Conservation (phyloP, 306 rosid genomes). For the Ormosia emarginata region DNA sequence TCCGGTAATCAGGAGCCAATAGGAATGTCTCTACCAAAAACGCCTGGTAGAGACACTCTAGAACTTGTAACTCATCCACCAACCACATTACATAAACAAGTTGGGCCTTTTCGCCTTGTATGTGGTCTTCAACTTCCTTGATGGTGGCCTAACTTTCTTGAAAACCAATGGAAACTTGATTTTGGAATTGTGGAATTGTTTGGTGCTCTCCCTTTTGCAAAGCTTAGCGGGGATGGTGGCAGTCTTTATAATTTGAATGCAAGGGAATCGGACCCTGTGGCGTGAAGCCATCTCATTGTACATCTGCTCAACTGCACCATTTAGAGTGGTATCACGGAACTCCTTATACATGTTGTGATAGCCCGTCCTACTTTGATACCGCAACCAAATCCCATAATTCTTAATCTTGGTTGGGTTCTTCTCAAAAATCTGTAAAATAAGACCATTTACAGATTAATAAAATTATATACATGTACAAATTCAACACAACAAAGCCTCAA, state of each 20-base stretch:
- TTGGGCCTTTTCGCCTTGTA: conserved; percentile 89
- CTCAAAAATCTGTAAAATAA: conserved; percentile 67
- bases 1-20: conserved; percentile 7
- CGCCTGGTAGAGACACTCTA: not conserved
- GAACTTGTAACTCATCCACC: not conserved
- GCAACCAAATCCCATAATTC: conserved; percentile 85
- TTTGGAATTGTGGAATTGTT: conserved; percentile 83
- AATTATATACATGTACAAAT: not conserved
- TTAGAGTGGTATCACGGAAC: conserved; percentile 82
- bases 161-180: conserved; percentile 86
- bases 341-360: conserved; percentile 97
- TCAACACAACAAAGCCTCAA: not conserved
- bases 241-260: conserved; percentile 88
- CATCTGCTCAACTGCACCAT: conserved; percentile 77
- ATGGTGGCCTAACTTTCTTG: conserved; percentile 82
- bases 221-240: conserved; percentile 80
- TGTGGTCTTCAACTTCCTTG: conserved; percentile 86
- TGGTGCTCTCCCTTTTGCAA: conserved; percentile 91
- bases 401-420: conserved; percentile 82
- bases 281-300: conserved; percentile 92
- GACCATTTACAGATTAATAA: not conserved
- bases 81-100: conserved; percentile 67
- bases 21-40: conserved; percentile 7
- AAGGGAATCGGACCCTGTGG: conserved; percentile 83
- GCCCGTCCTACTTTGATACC: conserved; percentile 88